Evolutionary conservation across 805 yeast species (phyloP).

Genomic region (Lipomyces chichibuensis): DNA sequence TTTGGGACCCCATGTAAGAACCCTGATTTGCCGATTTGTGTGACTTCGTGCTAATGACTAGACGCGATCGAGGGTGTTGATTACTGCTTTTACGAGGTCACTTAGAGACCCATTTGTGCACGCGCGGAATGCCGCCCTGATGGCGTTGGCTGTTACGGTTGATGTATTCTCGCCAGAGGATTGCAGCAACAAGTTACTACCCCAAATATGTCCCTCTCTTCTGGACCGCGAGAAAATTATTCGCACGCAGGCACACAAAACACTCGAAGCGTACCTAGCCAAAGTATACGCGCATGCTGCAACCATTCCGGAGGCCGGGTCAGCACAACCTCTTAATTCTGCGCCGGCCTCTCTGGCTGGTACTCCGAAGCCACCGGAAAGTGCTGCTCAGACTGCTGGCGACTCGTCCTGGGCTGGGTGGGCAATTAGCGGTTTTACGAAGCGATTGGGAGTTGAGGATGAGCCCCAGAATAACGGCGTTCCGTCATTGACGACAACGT

Average conservation of each 20-base stretch:
- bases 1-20: constrained; percentile 51
- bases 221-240: constrained; percentile 74
- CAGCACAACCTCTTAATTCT: constrained; percentile 25
- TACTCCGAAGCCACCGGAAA: constrained; percentile 22
- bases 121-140: constrained; percentile 72
- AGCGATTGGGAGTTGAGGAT: constrained; percentile 28
- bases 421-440: constrained; percentile 33
- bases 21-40: constrained; percentile 38
- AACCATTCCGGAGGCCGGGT: constrained; percentile 28
- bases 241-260: constrained; percentile 68
- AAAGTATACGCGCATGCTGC: constrained; percentile 55
- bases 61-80: constrained; percentile 68
- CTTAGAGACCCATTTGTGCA: constrained; percentile 77
- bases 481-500: constrained; percentile 5
- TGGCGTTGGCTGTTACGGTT: constrained; percentile 67
- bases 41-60: constrained; percentile 33
- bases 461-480: constrained; percentile 17
- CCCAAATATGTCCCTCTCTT: constrained; percentile 81
- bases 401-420: constrained; percentile 31
- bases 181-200: constrained; percentile 76
- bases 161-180: constrained; percentile 72
- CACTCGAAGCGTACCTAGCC: constrained; percentile 64
- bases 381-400: constrained; percentile 2
- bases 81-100: constrained; percentile 85
- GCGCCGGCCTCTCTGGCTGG: constrained; percentile 17